Evolutionary conservation across 2,329 filamentous ascomycete genomes (phyloP).

Genomic region (Tolypocladium guangdongense): DNA sequence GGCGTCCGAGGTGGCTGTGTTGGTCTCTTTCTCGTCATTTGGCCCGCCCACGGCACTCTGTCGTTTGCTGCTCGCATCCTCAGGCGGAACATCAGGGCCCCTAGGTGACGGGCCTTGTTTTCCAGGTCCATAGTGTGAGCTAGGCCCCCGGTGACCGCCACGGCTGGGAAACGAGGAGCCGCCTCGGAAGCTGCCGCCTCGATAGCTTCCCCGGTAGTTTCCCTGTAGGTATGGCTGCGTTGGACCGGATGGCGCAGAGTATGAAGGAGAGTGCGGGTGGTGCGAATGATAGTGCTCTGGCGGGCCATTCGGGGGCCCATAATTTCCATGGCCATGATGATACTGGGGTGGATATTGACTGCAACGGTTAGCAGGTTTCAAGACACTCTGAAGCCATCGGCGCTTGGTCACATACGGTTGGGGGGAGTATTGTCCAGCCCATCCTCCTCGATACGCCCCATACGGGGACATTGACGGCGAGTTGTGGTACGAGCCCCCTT

Average conservation of each 20-base stretch:
- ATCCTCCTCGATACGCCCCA: conserved; percentile 25
- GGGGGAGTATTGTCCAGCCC: conserved; percentile 27
- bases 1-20: conserved; percentile 7
- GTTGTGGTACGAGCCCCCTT: conserved; percentile 31
- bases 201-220: conserved; percentile 32
- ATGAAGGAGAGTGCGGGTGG: conserved; percentile 36
- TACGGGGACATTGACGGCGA: conserved; percentile 35
- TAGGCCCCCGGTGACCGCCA: conserved; percentile 45
- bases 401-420: conserved; percentile 25
- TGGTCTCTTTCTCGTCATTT: conserved; percentile 7
- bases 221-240: conserved; percentile 40
- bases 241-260: conserved; percentile 46
- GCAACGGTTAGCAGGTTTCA: conserved; percentile 4
- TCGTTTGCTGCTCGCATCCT: conserved; percentile 9
- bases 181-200: conserved; percentile 50
- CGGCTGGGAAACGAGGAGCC: conserved; percentile 39
- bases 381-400: not conserved
- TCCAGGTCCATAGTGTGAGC: conserved; percentile 57
- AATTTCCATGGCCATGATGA: conserved; percentile 35
- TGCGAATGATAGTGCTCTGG: conserved; percentile 44
- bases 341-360: conserved; percentile 55
- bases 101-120: conserved; percentile 11
- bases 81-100: conserved; percentile 4
- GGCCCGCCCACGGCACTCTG: conserved; percentile 7
- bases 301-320: conserved; percentile 39